Evolutionary conservation across 768 basidiomycete species (phyloP).

Genomic region (Russula sp.): DNA sequence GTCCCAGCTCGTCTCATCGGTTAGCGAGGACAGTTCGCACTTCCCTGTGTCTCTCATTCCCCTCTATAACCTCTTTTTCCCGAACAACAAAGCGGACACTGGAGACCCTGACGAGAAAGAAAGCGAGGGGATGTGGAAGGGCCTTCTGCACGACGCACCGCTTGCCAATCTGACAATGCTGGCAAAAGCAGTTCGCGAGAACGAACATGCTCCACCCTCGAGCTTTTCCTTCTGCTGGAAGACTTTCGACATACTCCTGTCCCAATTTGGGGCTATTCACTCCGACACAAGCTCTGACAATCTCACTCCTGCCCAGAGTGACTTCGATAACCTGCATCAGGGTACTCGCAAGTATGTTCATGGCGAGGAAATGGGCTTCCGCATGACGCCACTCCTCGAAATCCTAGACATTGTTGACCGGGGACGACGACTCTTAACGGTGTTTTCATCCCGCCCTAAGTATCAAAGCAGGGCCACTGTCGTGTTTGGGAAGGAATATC

Average conservation of each 20-base stretch:
- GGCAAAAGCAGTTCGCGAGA: not conserved
- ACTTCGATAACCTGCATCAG: not conserved
- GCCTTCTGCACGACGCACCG: constrained; percentile 8
- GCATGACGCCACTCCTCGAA: constrained; percentile 12
- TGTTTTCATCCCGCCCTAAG: not conserved
- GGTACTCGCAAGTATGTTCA: not conserved
- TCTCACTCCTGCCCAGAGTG: not conserved
- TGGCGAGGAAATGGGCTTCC: not conserved
- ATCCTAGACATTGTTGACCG: constrained; percentile 8
- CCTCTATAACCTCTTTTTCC: not conserved
- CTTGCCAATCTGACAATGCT: constrained; percentile 16
- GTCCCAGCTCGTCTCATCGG: not conserved
- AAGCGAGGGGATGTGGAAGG: not conserved
- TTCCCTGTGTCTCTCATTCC: constrained; percentile 1
- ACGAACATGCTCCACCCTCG: not conserved
- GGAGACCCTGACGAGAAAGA: too few species aligned
- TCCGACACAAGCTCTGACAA: not conserved
- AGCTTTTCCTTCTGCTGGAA: constrained; percentile 17
- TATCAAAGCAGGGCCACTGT: not conserved
- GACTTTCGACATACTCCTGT: constrained; percentile 13
- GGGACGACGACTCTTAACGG: constrained; percentile 11
- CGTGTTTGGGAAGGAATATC: constrained; percentile 15
- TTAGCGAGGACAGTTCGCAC: not conserved
- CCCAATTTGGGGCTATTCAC: not conserved
- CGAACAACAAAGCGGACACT: not conserved